Evolutionary conservation across 257 asterid genomes (phyloP).

Genomic region (Lycium barbarum): DNA sequence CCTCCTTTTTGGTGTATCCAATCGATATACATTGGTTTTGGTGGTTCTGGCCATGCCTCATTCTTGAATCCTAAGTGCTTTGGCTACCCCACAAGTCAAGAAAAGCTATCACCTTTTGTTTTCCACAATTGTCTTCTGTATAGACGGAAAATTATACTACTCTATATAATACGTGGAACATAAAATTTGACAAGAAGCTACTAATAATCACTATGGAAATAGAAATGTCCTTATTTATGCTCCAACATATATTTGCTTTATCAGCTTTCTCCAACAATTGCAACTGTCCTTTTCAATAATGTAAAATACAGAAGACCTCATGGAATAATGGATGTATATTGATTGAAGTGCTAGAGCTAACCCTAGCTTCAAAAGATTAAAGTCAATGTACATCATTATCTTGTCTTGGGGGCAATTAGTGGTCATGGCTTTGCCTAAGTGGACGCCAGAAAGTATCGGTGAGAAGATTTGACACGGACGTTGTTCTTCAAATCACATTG

Average conservation of each 20-base stretch:
- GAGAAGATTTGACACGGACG: background rate
- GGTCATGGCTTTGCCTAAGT: slow-evolving; percentile 1
- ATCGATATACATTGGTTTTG: slow-evolving; percentile 32
- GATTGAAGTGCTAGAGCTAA: background rate
- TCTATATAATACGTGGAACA: background rate
- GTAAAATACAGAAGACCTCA: background rate
- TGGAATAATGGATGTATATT: background rate
- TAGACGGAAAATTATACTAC: background rate
- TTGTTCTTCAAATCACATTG: background rate
- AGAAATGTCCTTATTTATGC: slow-evolving; percentile 1
- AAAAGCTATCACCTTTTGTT: slow-evolving; percentile 22
- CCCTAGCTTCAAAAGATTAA: slow-evolving; percentile 4
- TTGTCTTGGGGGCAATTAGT: background rate
- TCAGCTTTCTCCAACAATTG: background rate
- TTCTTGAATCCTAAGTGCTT: slow-evolving; percentile 22
- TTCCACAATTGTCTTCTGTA: slow-evolving; percentile 32
- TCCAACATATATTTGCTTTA: background rate
- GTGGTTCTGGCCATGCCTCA: slow-evolving; percentile 42
- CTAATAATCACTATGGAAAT: background rate
- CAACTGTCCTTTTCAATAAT: background rate
- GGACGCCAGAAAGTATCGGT: background rate
- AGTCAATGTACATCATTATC: slow-evolving; percentile 8
- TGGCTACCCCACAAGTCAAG: slow-evolving; percentile 26
- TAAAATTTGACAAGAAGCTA: background rate
- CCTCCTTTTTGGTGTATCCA: slow-evolving; percentile 29